Conservation (phyloP, 768 basidiomycete genomes). For the Termitomyces sp. region DNA sequence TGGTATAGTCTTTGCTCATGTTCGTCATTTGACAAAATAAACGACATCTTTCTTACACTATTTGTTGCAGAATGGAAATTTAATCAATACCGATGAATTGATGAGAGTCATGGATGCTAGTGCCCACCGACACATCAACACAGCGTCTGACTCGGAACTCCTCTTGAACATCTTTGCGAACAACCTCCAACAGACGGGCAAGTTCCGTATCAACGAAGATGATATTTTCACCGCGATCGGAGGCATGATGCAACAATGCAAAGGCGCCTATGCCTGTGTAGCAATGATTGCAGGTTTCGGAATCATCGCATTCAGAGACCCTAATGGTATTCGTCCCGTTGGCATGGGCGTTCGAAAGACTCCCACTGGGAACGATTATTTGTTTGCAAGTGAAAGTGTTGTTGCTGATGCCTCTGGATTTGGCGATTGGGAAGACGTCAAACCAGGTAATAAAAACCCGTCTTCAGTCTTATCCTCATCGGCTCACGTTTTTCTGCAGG, state of each 20-base stretch:
- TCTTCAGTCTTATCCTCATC: background rate
- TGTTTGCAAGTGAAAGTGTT: conserved; percentile 93
- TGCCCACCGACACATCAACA: conserved; percentile 98
- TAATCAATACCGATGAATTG: conserved; percentile 87
- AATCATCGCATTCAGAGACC: conserved; percentile 96
- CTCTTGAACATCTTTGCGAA: conserved; percentile 97
- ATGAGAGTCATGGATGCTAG: conserved; percentile 92
- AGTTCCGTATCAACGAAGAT: conserved; percentile 98
- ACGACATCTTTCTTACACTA: conserved; percentile 1
- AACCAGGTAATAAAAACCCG: conserved; percentile 53
- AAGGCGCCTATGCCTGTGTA: conserved; percentile 94
- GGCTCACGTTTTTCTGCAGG: conserved; percentile 38
- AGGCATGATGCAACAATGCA: conserved; percentile 82
- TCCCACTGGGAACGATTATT: conserved; percentile 67
- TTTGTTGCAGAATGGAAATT: conserved; percentile 82
- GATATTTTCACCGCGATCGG: conserved; percentile 96
- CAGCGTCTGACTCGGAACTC: conserved; percentile 95
- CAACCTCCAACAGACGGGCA: conserved; percentile 96
- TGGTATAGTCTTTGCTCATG: conserved; percentile 97
- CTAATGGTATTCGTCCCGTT: conserved; percentile 92
- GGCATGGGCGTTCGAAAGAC: conserved; percentile 74
- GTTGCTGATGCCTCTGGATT: conserved; percentile 94
- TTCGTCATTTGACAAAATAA: conserved; percentile 30
- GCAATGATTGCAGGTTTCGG: conserved; percentile 99
- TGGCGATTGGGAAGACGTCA: conserved; percentile 88